Percentiles rank a stretch among this genome's conserved stretches.
These are phyloP conservation scores for Rhizophora mangle DNA, from an alignment of 345 rosid genomes.

Conservation along the genomic window DNA sequence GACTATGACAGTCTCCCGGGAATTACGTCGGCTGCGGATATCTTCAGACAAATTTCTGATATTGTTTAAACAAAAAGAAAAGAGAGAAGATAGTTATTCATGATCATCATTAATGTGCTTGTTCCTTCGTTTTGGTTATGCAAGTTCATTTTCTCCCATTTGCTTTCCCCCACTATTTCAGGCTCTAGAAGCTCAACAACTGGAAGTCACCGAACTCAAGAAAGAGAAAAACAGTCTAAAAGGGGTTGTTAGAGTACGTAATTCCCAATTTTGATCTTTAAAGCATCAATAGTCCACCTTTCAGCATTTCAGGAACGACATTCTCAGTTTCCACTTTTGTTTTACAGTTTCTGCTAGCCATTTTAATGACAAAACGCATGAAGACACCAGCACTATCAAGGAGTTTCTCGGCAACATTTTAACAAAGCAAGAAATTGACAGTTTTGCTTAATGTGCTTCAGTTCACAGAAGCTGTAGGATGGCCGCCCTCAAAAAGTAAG, in stretches of 20 bases:
- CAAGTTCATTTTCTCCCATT: neutral
- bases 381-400: conserved; percentile 13
- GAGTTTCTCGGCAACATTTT: conserved; percentile 20
- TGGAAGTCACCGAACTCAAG: conserved; percentile 17
- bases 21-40: too few species aligned
- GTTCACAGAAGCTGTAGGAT: too few species aligned
- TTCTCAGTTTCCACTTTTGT: neutral
- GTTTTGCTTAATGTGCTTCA: too few species aligned
- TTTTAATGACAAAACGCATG: conserved; percentile 12
- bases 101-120: neutral
- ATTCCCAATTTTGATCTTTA: neutral
- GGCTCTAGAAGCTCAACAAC: conserved; percentile 20
- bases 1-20: too few species aligned
- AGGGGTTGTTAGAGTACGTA: conserved; percentile 13
- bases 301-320: too few species aligned
- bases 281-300: neutral
- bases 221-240: conserved; percentile 17
- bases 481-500: too few species aligned
- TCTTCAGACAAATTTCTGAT: too few species aligned
- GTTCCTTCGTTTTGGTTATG: neutral
- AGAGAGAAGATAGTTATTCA: too few species aligned
- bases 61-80: too few species aligned
- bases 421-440: neutral
- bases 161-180: neutral
- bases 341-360: conserved; percentile 15